Evolutionary conservation across 169 alveolate genomes (phyloP), one percentile per base, ranked within the genome.

Genomic region (Theileria annulata): DNA sequence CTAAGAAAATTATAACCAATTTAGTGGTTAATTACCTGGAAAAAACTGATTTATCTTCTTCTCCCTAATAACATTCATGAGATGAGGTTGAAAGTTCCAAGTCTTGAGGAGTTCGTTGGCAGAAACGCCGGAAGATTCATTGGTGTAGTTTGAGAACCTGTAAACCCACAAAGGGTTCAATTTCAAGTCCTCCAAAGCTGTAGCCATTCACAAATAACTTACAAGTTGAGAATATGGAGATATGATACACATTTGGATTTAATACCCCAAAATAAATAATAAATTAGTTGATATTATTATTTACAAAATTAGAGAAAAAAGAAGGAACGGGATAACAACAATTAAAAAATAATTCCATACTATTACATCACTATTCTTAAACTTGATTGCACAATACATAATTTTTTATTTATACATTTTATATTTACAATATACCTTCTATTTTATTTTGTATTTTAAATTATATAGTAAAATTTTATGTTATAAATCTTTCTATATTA

Each of bases 101-200:
- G 73, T 75, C 71, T 80, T 47, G 28, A 80, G 71, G 58, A 48
- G 67, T 25, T 80, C 84, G 13, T 77, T 23, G 10, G 69, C 47
- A n/a, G 85, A 30, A 17, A 51, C 58, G 10, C 79, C 72, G 28
- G 58, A 28, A 33, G 35, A 25, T 23, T 25, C 66, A 23, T 69
- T 33, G 28, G 37, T 69, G 28, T 69, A 69, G 63, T 19, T 56
- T 19, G 58, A 19, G 35, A 80, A 25, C 71, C 88, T 76, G 58
- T 80, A 47, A 19, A 64, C 78, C 88, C 88, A 80, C 42, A 80
- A 71, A 42, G 88, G 77, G 66, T 69, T 69, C 63, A 19, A 70
- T 33, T 56, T 69, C 48, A 33, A 28, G 23, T 35, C 71, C 25
- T 21, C 28, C 56, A 13, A 35, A 63, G 23, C 71, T 17, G 51